Base-by-base conservation (phyloP, 1,284 basidiomycete genomes). In the Ceratobasidium sp. region DNA sequence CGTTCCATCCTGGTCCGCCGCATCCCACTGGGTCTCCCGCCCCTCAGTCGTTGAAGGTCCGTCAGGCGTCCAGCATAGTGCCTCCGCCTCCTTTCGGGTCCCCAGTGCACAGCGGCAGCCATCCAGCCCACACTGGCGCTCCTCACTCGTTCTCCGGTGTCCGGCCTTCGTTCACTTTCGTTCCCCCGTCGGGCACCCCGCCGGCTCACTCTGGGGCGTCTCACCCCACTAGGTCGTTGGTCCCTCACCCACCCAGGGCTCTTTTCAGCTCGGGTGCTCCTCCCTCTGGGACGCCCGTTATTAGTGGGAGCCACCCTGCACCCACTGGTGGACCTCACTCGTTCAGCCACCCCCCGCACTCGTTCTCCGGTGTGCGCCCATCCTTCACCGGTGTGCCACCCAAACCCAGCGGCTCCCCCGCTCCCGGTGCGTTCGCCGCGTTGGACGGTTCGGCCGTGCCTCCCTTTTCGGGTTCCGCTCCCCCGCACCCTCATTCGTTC, bases 341-440 rank as follows among this genome's bases (percentile, higher is more conserved):
- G 46, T 63, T 63, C 61, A 46, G 46, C 61, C 23, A 28, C 30
- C 54, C 21, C 47, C 46, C 30, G 18, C 61, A 23, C 18, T 49
- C 61, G 43, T 49, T 63, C 46, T 32, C 61, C 2, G 61, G 46
- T 18, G 54, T 57, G 13, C 54, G 54, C 30, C 54, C 54, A 32
- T 57, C 54, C 16, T 57, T 57, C 28, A 63, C 41, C 41, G 43
- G 43, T 23, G 13, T 44, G 18, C 61, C 61, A 16, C 61, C 46
- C 30, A 14, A n/a, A 5, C 61, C 61, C 21, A 63, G 43, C 16
- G 28, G 28, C 18, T 63, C 61, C 7, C 43, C 54, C 38, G 30
- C 32, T 28, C 54, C 54, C 4, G 30, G 38, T 38, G 18, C 30
- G 32, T 35, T 57, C n/a, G 54, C 16, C 3, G 54, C 54, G 21